Evolutionary conservation across 2,329 filamentous ascomycete species (phyloP).

Genomic region (Claviceps fusiformis): DNA sequence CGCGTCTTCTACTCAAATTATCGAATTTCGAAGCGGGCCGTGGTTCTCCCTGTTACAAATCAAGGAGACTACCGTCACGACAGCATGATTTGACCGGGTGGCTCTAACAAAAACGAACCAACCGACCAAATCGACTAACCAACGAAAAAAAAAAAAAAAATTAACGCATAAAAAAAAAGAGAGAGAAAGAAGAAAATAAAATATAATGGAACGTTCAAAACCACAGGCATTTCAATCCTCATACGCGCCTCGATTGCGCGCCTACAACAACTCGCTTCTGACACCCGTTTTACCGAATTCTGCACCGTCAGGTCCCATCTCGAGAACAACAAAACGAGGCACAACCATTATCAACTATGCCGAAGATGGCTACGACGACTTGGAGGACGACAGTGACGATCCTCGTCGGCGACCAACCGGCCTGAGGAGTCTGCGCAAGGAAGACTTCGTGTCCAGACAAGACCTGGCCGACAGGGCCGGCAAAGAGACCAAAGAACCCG

Average conservation of each 20-base stretch:
- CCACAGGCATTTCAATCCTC: conserved; percentile 84
- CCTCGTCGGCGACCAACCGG: conserved; percentile 69
- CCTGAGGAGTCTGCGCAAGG: conserved; percentile 66
- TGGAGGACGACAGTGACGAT: conserved; percentile 60
- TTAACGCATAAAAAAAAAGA: too few species aligned
- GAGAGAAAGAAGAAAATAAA: too few species aligned
- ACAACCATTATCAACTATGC: conserved; percentile 97
- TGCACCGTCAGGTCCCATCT: conserved; percentile 47
- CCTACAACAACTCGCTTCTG: conserved; percentile 83
- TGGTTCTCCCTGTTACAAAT: not conserved
- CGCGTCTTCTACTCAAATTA: not conserved
- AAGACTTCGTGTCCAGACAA: conserved; percentile 50
- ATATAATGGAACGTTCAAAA: conserved; percentile 34
- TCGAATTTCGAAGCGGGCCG: not conserved
- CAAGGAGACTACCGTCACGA: not conserved
- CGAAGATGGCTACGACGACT: conserved; percentile 84
- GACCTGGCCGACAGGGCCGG: conserved; percentile 64
- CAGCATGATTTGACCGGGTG: conserved; percentile 19
- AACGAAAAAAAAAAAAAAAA: conserved; percentile 7
- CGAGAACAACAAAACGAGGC: conserved; percentile 90
- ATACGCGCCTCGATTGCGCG: conserved; percentile 80
- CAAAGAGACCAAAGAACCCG: conserved; percentile 66
- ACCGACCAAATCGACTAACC: too few species aligned
- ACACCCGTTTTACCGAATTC: conserved; percentile 63
- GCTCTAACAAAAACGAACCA: conserved; percentile 5